These are phyloP conservation scores for Cenchrus americanus DNA, from an alignment of 176 grass and related monocot genomes.

Conservation along the genomic window DNA sequence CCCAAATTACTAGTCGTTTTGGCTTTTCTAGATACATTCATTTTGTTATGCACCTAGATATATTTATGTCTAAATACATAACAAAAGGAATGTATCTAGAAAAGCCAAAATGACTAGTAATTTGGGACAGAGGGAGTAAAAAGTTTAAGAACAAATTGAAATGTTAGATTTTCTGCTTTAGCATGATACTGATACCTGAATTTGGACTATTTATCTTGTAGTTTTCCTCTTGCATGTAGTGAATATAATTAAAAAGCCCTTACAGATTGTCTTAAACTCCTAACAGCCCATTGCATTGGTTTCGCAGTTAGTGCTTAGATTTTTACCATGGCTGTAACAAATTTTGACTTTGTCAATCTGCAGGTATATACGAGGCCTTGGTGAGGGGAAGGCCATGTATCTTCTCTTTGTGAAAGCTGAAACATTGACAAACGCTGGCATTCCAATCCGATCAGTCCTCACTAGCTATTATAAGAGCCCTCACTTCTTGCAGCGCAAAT, in stretches of 20 bases:
- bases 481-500: conserved; percentile 59
- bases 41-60: no score
- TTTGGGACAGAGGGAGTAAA: no score
- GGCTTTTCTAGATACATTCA: no score
- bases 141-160: background rate
- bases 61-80: no score
- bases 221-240: conserved; percentile 11
- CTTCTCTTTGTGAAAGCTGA: conserved; percentile 83
- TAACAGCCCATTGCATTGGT: no score
- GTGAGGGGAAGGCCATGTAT: conserved; percentile 79
- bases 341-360: conserved; percentile 23
- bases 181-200: conserved; percentile 8
- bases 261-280: background rate
- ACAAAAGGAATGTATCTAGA: no score
- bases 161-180: background rate
- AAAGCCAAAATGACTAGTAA: no score
- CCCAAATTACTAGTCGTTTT: no score
- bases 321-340: background rate
- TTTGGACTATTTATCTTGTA: conserved; percentile 16
- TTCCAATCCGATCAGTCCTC: conserved; percentile 69
- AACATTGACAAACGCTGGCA: conserved; percentile 60
- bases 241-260: background rate
- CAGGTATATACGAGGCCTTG: conserved; percentile 58
- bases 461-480: conserved; percentile 84
- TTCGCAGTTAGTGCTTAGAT: no score